Evolutionary conservation across 495 filamentous ascomycete species (phyloP).

Genomic region (Lasiosphaeria hispida): DNA sequence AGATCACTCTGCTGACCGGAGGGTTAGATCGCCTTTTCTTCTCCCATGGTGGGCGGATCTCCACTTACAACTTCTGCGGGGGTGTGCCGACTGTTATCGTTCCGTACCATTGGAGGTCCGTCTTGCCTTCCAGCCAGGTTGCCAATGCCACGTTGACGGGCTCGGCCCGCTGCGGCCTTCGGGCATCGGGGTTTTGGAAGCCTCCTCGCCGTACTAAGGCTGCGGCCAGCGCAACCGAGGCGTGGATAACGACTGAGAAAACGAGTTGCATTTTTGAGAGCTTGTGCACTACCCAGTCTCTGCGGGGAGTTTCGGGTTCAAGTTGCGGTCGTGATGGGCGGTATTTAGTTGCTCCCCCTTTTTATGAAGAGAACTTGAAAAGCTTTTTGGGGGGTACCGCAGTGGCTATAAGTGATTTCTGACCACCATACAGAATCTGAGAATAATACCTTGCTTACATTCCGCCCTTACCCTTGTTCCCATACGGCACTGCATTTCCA

Average conservation of each 20-base stretch:
- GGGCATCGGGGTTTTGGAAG: neutral
- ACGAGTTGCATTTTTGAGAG: neutral
- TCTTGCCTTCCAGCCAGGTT: constrained; percentile 1
- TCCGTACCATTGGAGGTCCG: constrained; percentile 25
- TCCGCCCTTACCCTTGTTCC: no score
- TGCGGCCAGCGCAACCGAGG: neutral
- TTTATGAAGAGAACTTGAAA: no score
- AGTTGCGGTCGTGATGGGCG: no score
- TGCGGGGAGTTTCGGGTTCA: no score
- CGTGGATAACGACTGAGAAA: neutral
- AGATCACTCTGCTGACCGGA: constrained; percentile 21
- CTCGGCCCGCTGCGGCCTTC: neutral
- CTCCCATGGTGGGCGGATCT: neutral
- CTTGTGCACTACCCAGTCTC: no score
- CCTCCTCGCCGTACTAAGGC: neutral
- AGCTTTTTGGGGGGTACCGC: no score
- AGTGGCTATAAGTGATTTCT: no score
- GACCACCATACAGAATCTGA: no score
- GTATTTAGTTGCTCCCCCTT: no score
- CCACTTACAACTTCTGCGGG: constrained; percentile 24
- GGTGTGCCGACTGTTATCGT: constrained; percentile 27
- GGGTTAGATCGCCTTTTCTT: neutral
- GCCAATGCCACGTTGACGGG: constrained; percentile 17
- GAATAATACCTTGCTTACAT: no score
- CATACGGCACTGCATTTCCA: no score